These are phyloP conservation scores for Penicillium bovifimosum DNA, from an alignment of 495 filamentous ascomycete species.

Conservation along the genomic window DNA sequence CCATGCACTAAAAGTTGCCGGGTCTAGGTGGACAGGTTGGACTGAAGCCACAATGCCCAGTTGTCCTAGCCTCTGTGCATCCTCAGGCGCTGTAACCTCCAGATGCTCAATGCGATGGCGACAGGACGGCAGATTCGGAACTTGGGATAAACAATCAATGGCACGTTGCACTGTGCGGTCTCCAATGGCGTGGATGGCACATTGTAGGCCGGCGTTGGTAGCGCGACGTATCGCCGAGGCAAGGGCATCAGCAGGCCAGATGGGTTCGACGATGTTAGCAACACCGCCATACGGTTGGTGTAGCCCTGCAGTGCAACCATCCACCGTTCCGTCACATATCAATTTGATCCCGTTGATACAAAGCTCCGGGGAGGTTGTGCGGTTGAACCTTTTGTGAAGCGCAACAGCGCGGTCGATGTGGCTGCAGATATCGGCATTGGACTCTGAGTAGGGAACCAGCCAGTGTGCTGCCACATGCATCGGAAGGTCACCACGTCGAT, in stretches of 20 bases:
- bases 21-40: conserved; percentile 61
- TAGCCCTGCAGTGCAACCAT: conserved; percentile 53
- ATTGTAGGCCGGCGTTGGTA: conserved; percentile 45
- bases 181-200: conserved; percentile 60
- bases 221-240: conserved; percentile 6
- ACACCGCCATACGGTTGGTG: conserved; percentile 45
- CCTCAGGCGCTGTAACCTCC: conserved; percentile 49
- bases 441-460: conserved; percentile 45
- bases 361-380: conserved; percentile 39
- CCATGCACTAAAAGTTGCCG: conserved; percentile 57
- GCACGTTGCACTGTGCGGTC: conserved; percentile 51
- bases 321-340: conserved; percentile 55
- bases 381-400: conserved; percentile 39
- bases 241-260: conserved; percentile 3
- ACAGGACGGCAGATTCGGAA: conserved; percentile 18
- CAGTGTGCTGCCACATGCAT: conserved; percentile 54
- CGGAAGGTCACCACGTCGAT: conserved; percentile 24
- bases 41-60: conserved; percentile 57
- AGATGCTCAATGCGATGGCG: conserved; percentile 60
- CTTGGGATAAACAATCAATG: conserved; percentile 47
- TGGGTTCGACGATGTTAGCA: background rate
- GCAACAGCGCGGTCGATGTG: conserved; percentile 52
- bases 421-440: conserved; percentile 33
- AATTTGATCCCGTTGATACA: conserved; percentile 54
- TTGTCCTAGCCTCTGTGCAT: conserved; percentile 47